Conservation (phyloP, 495 filamentous ascomycete genomes). For the Penicillium salamii region DNA sequence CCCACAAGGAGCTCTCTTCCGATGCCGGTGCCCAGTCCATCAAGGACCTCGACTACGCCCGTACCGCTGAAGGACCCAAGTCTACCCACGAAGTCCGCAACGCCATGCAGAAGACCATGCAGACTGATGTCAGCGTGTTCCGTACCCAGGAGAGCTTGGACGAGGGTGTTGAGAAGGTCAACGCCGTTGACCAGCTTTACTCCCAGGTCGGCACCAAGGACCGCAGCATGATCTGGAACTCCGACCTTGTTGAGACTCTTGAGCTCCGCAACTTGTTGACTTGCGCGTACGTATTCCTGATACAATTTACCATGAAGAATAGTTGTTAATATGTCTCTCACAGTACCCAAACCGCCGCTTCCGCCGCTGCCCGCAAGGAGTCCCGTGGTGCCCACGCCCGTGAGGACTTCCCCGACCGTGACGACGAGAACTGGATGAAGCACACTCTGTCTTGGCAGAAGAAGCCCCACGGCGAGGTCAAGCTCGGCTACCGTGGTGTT, state of each 20-base stretch:
- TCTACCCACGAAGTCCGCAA: constrained; percentile 80
- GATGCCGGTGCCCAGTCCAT: constrained; percentile 87
- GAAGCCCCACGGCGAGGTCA: constrained; percentile 74
- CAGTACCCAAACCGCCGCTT: constrained; percentile 78
- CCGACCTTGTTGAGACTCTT: constrained; percentile 90
- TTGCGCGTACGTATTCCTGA: constrained; percentile 69
- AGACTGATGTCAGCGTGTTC: constrained; percentile 96
- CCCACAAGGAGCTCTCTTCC: constrained; percentile 70
- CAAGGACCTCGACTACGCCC: constrained; percentile 78
- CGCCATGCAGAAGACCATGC: constrained; percentile 97
- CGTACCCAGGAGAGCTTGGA: constrained; percentile 87
- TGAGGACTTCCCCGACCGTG: constrained; percentile 91
- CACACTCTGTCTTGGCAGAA: constrained; percentile 94
- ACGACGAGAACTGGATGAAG: constrained; percentile 98
- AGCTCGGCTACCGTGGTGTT: constrained; percentile 75
- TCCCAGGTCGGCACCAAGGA: constrained; percentile 87
- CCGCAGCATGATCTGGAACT: constrained; percentile 99
- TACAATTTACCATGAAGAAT: no score
- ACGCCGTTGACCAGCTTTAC: constrained; percentile 76
- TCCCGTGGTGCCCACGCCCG: constrained; percentile 91
- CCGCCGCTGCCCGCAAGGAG: constrained; percentile 88
- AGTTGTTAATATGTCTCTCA: constrained; percentile 9
- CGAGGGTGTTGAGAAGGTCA: constrained; percentile 79
- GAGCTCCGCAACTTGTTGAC: constrained; percentile 91
- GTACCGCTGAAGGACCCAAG: constrained; percentile 80